Conservation (phyloP, 345 rosid genomes). For the Cardamine resedifolia region DNA sequence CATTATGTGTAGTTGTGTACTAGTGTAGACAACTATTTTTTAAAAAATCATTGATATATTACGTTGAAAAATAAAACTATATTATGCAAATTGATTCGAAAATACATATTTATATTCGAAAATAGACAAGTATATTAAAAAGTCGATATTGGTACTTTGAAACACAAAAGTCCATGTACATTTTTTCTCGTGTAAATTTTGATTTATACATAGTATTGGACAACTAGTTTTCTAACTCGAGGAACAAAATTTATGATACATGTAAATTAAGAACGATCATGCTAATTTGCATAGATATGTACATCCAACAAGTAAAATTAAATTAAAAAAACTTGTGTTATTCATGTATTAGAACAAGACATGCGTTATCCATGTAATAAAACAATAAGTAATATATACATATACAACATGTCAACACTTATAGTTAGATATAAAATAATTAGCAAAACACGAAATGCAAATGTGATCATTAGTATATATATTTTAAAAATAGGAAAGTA, state of each 20-base stretch:
- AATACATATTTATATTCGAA: not conserved
- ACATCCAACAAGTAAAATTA: not conserved
- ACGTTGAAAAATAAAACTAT: too few relatives aligned
- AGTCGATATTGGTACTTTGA: not conserved
- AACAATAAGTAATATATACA: not conserved
- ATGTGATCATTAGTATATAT: not conserved
- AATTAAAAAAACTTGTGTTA: not conserved
- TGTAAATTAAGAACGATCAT: too few relatives aligned
- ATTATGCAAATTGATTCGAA: not conserved
- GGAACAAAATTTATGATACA: too few relatives aligned
- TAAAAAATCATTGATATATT: too few relatives aligned
- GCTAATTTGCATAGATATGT: too few relatives aligned
- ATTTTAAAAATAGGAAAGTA: not conserved
- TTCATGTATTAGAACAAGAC: not conserved
- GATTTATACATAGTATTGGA: too few relatives aligned
- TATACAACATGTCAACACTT: not conserved
- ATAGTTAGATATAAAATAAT: not conserved
- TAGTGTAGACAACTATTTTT: too few relatives aligned
- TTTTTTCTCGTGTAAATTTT: too few relatives aligned
- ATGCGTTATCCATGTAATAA: constrained; percentile 11
- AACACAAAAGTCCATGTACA: not conserved
- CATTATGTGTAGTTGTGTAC: too few relatives aligned
- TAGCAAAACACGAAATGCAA: not conserved
- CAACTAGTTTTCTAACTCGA: too few relatives aligned
- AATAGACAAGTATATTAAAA: not conserved